Conservation (phyloP, 192 early-diverging fungal species). For the Coemansia reversa region DNA sequence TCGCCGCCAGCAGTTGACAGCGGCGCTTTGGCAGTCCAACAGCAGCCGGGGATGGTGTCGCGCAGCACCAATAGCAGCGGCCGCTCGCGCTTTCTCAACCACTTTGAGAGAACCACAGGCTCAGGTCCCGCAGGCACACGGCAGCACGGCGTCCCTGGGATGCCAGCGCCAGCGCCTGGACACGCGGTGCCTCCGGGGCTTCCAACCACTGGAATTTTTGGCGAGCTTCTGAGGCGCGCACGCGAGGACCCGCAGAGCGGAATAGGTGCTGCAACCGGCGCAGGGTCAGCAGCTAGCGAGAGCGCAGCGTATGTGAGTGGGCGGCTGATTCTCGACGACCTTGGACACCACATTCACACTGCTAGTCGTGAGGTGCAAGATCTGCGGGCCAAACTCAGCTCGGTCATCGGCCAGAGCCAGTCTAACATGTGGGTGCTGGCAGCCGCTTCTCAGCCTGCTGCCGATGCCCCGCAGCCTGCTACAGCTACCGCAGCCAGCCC, state of each 20-base stretch:
- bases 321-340: constrained; percentile 40
- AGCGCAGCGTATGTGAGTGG: constrained; percentile 16
- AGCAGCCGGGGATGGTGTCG: constrained; percentile 31
- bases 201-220: constrained; percentile 45
- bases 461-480: constrained; percentile 2
- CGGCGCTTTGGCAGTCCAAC: constrained; percentile 3
- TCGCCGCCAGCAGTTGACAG: constrained; percentile 14
- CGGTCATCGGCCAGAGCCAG: constrained; percentile 50
- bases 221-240: constrained; percentile 43
- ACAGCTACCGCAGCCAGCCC: constrained; percentile 5
- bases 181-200: constrained; percentile 41
- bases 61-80: constrained; percentile 53
- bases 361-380: constrained; percentile 43
- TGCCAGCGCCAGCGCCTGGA: constrained; percentile 5
- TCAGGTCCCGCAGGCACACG: no score
- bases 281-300: not conserved
- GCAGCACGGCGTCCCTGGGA: constrained; percentile 3
- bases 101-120: constrained; percentile 27
- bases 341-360: constrained; percentile 39
- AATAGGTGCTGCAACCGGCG: not conserved
- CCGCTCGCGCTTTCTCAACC: constrained; percentile 49
- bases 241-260: constrained; percentile 13
- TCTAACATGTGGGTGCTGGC: constrained; percentile 40
- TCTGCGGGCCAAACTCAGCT: constrained; percentile 48
- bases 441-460: constrained; percentile 9